Conservation (phyloP, 371 early-diverging fungal genomes). For the Nematocida sp. region DNA sequence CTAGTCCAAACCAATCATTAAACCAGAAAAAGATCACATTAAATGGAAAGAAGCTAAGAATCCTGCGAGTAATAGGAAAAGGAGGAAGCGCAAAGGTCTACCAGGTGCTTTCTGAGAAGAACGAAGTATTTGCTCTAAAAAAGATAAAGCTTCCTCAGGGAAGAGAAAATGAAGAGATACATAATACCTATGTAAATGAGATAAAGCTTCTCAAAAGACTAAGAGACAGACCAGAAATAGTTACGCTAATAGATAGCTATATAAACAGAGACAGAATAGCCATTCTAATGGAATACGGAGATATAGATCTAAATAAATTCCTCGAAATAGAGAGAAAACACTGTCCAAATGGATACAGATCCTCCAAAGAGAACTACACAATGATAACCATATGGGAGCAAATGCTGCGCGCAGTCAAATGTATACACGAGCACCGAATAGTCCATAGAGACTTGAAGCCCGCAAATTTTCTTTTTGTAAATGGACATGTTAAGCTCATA, state of each 20-base stretch:
- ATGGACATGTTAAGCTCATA: conserved; percentile 69
- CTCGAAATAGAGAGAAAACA: conserved; percentile 51
- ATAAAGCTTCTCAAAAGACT: conserved; percentile 73
- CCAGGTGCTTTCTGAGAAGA: conserved; percentile 72
- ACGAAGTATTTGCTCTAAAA: conserved; percentile 77
- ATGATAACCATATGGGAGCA: conserved; percentile 64
- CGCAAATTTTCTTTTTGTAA: conserved; percentile 69
- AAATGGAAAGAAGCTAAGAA: conserved; percentile 54
- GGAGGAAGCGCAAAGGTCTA: conserved; percentile 83
- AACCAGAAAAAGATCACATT: conserved; percentile 49
- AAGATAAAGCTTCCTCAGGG: conserved; percentile 71
- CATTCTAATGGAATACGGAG: conserved; percentile 81
- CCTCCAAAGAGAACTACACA: conserved; percentile 46
- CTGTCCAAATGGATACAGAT: conserved; percentile 33
- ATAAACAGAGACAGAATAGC: conserved; percentile 69
- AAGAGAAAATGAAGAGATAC: conserved; percentile 69
- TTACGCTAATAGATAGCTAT: conserved; percentile 74
- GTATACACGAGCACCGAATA: conserved; percentile 77
- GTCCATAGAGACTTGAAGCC: conserved; percentile 92
- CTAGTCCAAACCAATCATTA: neutral
- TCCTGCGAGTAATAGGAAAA: conserved; percentile 70
- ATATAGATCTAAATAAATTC: conserved; percentile 75
- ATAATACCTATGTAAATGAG: conserved; percentile 76
- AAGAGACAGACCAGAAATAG: conserved; percentile 70
- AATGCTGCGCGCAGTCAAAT: conserved; percentile 82